Evolutionary conservation across 163 green algal species (phyloP).

Genomic region (Picocystis sp.): DNA sequence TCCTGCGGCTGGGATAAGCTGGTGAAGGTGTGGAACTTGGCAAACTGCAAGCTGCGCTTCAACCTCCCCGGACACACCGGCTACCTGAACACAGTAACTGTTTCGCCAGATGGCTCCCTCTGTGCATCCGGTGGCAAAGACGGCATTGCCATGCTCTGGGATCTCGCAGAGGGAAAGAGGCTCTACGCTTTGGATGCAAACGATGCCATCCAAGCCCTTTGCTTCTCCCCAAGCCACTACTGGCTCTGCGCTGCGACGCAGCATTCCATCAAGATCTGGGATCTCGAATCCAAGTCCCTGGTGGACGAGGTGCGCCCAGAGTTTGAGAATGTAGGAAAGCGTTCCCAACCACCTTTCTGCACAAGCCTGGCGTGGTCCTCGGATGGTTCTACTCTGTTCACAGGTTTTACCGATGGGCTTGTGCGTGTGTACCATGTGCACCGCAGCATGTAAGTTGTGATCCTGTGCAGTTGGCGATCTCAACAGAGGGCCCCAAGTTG

Average conservation of each 20-base stretch:
- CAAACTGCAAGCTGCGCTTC: constrained; percentile 93
- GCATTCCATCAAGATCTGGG: constrained; percentile 83
- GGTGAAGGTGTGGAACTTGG: constrained; percentile 93
- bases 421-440: constrained; percentile 78
- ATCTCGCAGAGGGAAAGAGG: constrained; percentile 94
- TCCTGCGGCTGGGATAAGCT: constrained; percentile 77
- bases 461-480: no score
- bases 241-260: constrained; percentile 95
- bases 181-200: constrained; percentile 90
- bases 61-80: constrained; percentile 89
- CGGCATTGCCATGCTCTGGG: constrained; percentile 96
- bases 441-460: constrained; percentile 15
- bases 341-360: constrained; percentile 78
- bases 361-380: constrained; percentile 87
- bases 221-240: constrained; percentile 98
- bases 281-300: constrained; percentile 93
- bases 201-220: constrained; percentile 96
- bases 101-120: constrained; percentile 95
- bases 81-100: constrained; percentile 68
- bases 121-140: constrained; percentile 90
- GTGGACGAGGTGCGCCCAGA: constrained; percentile 91
- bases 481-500: no score
- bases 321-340: constrained; percentile 60
- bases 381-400: constrained; percentile 86
- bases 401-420: constrained; percentile 87